Base-by-base conservation (phyloP, 768 basidiomycete species). In the Amanita phalloides region DNA sequence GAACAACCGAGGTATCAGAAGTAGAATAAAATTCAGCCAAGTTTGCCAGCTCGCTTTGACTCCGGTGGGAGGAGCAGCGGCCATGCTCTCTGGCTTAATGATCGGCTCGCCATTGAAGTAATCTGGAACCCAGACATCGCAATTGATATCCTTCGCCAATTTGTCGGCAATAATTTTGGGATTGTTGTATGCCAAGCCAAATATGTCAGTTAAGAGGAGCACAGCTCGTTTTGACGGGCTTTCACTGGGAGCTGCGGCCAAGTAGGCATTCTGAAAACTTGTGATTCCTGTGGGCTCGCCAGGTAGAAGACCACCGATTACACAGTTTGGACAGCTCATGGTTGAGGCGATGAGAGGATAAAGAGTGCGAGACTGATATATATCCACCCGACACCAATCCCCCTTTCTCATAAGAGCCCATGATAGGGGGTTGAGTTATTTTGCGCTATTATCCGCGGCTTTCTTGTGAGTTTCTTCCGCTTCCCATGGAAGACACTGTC, bases 91-190 rank as follows among this genome's bases (percentile, higher is more conserved):
- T 3, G 58, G 43, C 13, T 59, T 57, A 25, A 70, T 44, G 14
- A 66, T 55, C 41, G 71, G 68, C 66, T 43, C 49, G 76, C 81
- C 82, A 54, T 68, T 60, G 56, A 82, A 84, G 45, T 79, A 61
- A 63, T 84, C 79, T 7, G 81, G 82, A 14, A 80, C 68, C 75
- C 78, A 84, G 14, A 82, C 80, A 56, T 84, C 82, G 55, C 80
- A 78, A 14, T 67, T 63, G 26, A 82, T 58, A 14, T 63, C 57
- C 51, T 71, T 63, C 6, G 79, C 70, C 21, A 81, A 59, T 25
- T 68, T 64, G 61, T 84, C 81, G 1, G 81, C 80, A 4, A 82
- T 65, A 52, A 85, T 69, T 57, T 77, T 79, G 55, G 64, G 68
- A 56, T 82, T 82, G 33, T 68, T 64, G 28, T 82, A 59, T 3